Evolutionary conservation across 1,284 basidiomycete genomes (phyloP), one percentile per base, ranked within the genome.

Genomic region (Heterobasidion parviporum): DNA sequence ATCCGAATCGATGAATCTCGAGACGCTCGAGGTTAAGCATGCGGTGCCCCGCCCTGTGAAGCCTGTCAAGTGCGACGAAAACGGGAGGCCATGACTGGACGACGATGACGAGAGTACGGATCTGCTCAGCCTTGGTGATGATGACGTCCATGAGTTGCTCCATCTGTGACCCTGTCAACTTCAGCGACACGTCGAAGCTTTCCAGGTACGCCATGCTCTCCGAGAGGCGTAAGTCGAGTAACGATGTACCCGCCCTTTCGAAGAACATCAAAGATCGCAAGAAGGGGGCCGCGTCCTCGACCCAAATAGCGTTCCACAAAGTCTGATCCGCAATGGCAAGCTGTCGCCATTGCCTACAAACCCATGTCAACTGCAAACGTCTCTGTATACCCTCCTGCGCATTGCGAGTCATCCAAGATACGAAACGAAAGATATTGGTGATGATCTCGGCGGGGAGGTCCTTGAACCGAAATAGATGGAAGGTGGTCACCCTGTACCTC

Each of bases 361-460:
- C 77, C 73, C 77, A 80, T 9, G 82, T 81, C 54, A 87, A 64
- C 49, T 61, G 63, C 36, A 80, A 62, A 51, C 84, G 79, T 59
- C 68, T 65, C 32, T 61, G 59, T 18, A 75, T 67, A 18, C 74
- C 73, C 20, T 67, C 59, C 1, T 60, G 55, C 2, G 74, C 69
- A 52, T 70, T 65, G 35, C 58, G 58, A 12, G 72, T 63, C 32
- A 77, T 75, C 78, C 78, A 82, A 49, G 74, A 71, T 46, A 79
- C 75, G 60, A 73, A 71, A 56, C 77, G 79, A 59, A 89, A 79
- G 59, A 89, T 85, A 56, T 79, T 75, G 66, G 68, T 68, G 57
- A 87, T 67, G 58, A 89, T 81, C 65, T 88, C 86, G 36, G 68
- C 63, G 1, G 86, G 86, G 8, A 88, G 73, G 45, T 81, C 73